These are phyloP conservation scores for Protomyces macrosporus DNA, from an alignment of 1,139 yeast genomes.

Conservation along the genomic window DNA sequence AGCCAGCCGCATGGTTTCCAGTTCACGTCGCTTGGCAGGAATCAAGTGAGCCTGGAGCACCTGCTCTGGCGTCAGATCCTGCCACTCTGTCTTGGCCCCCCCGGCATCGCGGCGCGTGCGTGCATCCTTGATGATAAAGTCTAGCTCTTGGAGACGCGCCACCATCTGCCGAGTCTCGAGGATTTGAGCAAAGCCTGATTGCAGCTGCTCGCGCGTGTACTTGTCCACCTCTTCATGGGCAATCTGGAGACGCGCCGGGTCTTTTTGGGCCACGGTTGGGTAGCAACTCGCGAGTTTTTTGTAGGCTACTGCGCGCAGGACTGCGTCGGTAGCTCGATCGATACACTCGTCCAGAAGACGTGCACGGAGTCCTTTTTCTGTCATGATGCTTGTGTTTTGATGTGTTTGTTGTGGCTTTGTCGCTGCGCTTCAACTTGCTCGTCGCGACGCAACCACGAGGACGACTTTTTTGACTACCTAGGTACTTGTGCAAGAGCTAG, in stretches of 20 bases:
- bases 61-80: slow-evolving; percentile 13
- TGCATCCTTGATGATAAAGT: slow-evolving; percentile 12
- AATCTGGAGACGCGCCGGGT: slow-evolving; percentile 9
- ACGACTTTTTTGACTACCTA: too few species aligned
- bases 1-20: background rate
- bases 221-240: slow-evolving; percentile 15
- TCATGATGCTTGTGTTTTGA: background rate
- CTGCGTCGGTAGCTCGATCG: slow-evolving; percentile 1
- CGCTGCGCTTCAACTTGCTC: too few species aligned
- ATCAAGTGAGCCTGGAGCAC: slow-evolving; percentile 20
- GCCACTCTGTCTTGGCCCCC: background rate
- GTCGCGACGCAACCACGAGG: too few species aligned
- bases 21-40: slow-evolving; percentile 14
- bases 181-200: slow-evolving; percentile 14
- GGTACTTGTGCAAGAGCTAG: too few species aligned
- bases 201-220: background rate
- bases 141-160: slow-evolving; percentile 17
- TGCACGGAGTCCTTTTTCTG: slow-evolving; percentile 12
- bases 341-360: slow-evolving; percentile 8
- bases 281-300: slow-evolving; percentile 19
- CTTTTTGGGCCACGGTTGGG: slow-evolving; percentile 16
- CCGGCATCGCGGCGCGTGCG: slow-evolving; percentile 3
- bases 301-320: slow-evolving; percentile 6
- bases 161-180: slow-evolving; percentile 6
- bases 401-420: too few species aligned